A percentile compares a stretch with the other conserved stretches of the same genome.
Evolutionary conservation across 331 rosid species (phyloP).

Genomic region (Rosa hybrid): DNA sequence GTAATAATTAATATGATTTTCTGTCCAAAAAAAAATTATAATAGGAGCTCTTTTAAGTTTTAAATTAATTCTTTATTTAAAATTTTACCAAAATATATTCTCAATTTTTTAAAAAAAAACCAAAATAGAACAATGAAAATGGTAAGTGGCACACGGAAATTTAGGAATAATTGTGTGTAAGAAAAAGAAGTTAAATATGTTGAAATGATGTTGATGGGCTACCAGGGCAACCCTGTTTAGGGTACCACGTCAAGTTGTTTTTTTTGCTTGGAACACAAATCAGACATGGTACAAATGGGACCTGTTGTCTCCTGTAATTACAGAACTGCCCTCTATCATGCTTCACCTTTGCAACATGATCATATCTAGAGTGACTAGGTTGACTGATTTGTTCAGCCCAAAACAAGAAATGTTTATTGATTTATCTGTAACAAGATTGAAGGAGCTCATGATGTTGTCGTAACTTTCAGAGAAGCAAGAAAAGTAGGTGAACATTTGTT

Average conservation of each 20-base stretch:
- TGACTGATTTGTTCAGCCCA: neutral
- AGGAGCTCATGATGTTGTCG: neutral
- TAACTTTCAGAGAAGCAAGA: constrained; percentile 25
- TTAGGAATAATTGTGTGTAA: neutral
- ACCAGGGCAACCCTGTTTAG: constrained; percentile 4
- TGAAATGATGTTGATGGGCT: constrained; percentile 12
- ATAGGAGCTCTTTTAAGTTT: no score
- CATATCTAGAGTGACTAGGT: neutral
- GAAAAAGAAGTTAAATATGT: neutral
- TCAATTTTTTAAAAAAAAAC: neutral
- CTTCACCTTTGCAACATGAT: neutral
- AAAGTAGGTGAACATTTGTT: constrained; percentile 12
- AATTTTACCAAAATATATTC: no score
- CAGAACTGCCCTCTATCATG: constrained; percentile 6
- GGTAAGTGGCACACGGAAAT: constrained; percentile 6
- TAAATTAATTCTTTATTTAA: no score
- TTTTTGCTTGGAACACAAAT: neutral
- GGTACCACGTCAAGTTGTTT: neutral
- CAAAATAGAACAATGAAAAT: neutral
- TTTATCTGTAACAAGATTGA: neutral
- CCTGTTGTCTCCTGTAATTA: neutral
- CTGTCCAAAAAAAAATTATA: neutral
- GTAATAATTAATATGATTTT: neutral
- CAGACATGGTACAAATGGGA: neutral
- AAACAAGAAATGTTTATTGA: neutral